Conservation (phyloP, 139 green algal genomes). For the Coelastrella sp. region DNA sequence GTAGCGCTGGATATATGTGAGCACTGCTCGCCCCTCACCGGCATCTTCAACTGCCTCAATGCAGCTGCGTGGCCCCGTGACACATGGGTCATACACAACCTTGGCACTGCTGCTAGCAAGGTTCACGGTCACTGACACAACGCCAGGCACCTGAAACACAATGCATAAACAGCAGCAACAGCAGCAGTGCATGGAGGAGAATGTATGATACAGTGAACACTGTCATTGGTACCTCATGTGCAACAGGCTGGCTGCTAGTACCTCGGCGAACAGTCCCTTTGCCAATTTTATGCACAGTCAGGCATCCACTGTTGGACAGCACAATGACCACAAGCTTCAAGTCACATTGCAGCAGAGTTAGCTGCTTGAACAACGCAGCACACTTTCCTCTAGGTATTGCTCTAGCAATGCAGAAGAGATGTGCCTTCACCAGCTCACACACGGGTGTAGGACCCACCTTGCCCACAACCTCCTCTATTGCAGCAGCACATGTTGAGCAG, state of each 20-base stretch:
- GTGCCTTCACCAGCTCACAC: background rate
- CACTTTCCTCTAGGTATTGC: too few relatives aligned
- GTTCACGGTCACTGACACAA: slow-evolving; percentile 10
- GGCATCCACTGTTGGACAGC: too few relatives aligned
- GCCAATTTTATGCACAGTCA: too few relatives aligned
- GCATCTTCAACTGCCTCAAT: slow-evolving; percentile 75
- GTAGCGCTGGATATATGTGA: too few relatives aligned
- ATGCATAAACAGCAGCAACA: background rate
- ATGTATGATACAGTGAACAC: too few relatives aligned
- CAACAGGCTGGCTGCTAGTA: too few relatives aligned
- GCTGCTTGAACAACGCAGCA: too few relatives aligned
- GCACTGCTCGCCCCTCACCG: slow-evolving; percentile 25
- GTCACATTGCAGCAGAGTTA: too few relatives aligned
- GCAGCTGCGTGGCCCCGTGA: slow-evolving; percentile 74
- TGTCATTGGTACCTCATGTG: too few relatives aligned
- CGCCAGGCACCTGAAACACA: slow-evolving; percentile 13
- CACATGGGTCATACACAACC: background rate
- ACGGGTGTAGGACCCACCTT: background rate
- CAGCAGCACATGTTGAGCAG: slow-evolving; percentile 4
- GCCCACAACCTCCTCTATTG: background rate
- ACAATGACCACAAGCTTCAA: too few relatives aligned
- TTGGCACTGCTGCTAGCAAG: slow-evolving; percentile 32
- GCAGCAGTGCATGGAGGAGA: background rate
- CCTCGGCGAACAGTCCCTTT: too few relatives aligned
- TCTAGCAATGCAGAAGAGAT: background rate